Conservation (phyloP, 768 basidiomycete species). For the Suillus sp. region DNA sequence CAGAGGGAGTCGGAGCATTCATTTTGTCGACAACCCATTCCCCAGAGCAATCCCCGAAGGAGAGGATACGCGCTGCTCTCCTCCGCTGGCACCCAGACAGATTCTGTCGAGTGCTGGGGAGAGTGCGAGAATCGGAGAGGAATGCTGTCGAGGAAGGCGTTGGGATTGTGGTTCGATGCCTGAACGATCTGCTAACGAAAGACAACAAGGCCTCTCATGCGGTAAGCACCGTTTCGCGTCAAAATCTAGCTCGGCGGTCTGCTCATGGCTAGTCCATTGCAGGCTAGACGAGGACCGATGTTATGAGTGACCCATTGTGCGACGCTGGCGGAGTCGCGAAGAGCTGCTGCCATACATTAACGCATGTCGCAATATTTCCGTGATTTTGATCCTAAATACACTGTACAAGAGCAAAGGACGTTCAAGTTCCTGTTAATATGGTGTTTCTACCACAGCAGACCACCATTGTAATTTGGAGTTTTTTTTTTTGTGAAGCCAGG, state of each 20-base stretch:
- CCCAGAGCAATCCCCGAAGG: constrained; percentile 55
- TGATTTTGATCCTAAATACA: not conserved
- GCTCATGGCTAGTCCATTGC: constrained; percentile 1
- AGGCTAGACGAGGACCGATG: constrained; percentile 24
- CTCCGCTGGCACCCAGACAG: constrained; percentile 84
- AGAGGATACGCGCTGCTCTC: constrained; percentile 65
- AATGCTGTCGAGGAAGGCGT: constrained; percentile 59
- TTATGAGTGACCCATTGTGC: not conserved
- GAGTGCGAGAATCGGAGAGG: constrained; percentile 56
- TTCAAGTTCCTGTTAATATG: not conserved
- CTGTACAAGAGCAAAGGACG: not conserved
- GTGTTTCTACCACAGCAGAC: not conserved
- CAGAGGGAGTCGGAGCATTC: constrained; percentile 57
- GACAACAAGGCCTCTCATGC: constrained; percentile 27
- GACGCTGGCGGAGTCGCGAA: not conserved
- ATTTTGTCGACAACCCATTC: constrained; percentile 70
- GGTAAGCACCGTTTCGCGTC: constrained; percentile 18
- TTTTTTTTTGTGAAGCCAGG: not conserved
- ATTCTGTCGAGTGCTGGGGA: constrained; percentile 57
- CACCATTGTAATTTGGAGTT: not conserved
- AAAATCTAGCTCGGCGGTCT: no score
- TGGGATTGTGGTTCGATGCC: constrained; percentile 62
- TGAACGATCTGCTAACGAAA: constrained; percentile 64
- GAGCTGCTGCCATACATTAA: not conserved
- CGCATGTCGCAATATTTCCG: not conserved